Conservation (phyloP, 129 eudicot genomes). For the Chrysanthemum makinoi region DNA sequence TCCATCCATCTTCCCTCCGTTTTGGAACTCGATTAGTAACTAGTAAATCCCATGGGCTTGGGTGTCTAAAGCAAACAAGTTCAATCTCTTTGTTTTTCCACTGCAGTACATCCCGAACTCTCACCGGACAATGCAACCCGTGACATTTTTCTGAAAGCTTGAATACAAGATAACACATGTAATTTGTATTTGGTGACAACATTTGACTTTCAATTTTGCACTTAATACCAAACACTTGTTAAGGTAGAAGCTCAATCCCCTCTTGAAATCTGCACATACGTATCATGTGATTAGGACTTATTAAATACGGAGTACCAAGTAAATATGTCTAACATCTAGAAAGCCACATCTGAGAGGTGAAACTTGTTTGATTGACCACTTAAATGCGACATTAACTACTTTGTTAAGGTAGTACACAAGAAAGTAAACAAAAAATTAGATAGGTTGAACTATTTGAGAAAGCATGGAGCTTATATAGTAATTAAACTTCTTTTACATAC, state of each 20-base stretch:
- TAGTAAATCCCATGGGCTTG: conserved; percentile 9
- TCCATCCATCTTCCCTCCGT: conserved; percentile 22
- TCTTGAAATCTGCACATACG: background rate
- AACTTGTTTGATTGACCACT: no score
- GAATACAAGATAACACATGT: conserved; percentile 14
- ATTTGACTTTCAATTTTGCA: conserved; percentile 15
- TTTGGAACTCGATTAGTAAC: background rate
- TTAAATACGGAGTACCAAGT: no score
- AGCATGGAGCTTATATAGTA: no score
- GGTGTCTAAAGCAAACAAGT: conserved; percentile 15
- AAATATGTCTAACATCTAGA: no score
- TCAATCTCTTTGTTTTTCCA: background rate
- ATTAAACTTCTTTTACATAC: no score
- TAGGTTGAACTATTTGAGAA: no score
- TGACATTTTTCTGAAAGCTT: conserved; percentile 17
- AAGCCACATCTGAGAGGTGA: no score
- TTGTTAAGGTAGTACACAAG: no score
- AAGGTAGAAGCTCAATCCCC: conserved; percentile 19
- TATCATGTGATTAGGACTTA: no score
- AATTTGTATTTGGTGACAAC: conserved; percentile 4
- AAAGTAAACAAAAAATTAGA: no score
- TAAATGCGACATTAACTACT: no score
- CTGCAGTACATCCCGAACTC: background rate
- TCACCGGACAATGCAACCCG: background rate
- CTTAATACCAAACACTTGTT: conserved; percentile 17